Conservation (phyloP, 331 rosid genomes). For the Malus hybrid region DNA sequence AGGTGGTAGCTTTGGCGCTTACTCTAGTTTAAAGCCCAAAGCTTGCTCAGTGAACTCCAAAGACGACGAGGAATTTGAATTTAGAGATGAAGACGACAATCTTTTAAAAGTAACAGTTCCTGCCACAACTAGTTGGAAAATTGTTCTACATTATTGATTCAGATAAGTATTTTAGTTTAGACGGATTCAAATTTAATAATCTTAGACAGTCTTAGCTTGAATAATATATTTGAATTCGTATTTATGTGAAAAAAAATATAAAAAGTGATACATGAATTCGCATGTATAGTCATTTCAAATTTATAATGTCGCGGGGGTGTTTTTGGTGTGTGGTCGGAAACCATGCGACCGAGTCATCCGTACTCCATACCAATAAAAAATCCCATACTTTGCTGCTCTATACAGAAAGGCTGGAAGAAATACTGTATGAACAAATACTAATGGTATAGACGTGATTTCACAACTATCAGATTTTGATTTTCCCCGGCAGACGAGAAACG, state of each 20-base stretch:
- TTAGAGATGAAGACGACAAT: conserved; percentile 16
- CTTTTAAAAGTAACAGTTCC: conserved; percentile 25
- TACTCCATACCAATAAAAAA: not conserved
- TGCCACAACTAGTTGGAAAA: conserved; percentile 12
- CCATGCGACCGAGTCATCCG: not conserved
- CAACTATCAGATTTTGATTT: not conserved
- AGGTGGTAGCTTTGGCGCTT: conserved; percentile 31
- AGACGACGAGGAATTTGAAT: conserved; percentile 12
- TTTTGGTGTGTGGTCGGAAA: not conserved
- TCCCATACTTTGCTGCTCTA: not conserved
- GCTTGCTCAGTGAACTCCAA: conserved; percentile 23
- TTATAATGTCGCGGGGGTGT: not conserved
- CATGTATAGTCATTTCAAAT: not conserved
- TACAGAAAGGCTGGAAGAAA: not conserved
- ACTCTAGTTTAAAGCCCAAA: conserved; percentile 26
- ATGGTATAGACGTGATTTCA: not conserved
- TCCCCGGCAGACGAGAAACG: not conserved
- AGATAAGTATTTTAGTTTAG: not conserved
- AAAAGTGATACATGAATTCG: not conserved
- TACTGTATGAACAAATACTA: not conserved
- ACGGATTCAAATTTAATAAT: not conserved
- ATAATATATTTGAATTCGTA: not conserved
- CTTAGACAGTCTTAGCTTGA: not conserved
- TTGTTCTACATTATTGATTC: conserved; percentile 14
- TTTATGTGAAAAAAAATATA: not conserved